These are phyloP conservation scores for Xylaria curta DNA, from an alignment of 495 filamentous ascomycete genomes.

Conservation along the genomic window DNA sequence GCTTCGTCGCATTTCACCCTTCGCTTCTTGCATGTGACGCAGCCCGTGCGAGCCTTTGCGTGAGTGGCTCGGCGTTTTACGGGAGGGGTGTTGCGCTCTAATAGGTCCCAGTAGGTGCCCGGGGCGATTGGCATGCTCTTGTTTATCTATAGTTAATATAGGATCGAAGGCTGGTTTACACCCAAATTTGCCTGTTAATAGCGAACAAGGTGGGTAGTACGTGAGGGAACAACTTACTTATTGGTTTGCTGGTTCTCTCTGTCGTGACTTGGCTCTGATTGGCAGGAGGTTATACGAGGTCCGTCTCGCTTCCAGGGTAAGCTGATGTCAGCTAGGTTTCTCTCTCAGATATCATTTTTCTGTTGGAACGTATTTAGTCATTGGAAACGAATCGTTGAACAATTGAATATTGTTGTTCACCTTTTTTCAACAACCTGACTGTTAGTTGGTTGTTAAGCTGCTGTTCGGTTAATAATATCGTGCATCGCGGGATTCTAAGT, in stretches of 20 bases:
- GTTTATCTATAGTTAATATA: not conserved
- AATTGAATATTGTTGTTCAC: not conserved
- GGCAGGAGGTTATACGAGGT: not conserved
- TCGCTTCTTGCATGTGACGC: conserved; percentile 42
- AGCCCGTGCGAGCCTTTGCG: conserved; percentile 43
- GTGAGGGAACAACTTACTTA: not conserved
- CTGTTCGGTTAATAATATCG: no score
- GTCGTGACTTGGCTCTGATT: not conserved
- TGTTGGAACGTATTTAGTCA: not conserved
- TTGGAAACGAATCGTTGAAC: not conserved
- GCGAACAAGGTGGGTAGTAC: not conserved
- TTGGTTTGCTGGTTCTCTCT: not conserved
- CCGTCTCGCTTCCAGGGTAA: no score
- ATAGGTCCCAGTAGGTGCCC: conserved; percentile 33
- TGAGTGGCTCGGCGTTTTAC: conserved; percentile 31
- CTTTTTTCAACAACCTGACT: no score
- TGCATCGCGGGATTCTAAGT: not conserved
- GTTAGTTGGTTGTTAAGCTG: no score
- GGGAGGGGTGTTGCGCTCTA: conserved; percentile 30
- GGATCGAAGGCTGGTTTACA: not conserved
- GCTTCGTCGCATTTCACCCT: conserved; percentile 65
- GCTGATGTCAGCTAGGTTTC: not conserved
- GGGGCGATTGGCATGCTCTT: conserved; percentile 29
- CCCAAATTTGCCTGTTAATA: not conserved
- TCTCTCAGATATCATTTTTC: not conserved